These are phyloP conservation scores for Yamadazyma taylorii DNA, from an alignment of 1,139 yeast species.

Conservation along the genomic window DNA sequence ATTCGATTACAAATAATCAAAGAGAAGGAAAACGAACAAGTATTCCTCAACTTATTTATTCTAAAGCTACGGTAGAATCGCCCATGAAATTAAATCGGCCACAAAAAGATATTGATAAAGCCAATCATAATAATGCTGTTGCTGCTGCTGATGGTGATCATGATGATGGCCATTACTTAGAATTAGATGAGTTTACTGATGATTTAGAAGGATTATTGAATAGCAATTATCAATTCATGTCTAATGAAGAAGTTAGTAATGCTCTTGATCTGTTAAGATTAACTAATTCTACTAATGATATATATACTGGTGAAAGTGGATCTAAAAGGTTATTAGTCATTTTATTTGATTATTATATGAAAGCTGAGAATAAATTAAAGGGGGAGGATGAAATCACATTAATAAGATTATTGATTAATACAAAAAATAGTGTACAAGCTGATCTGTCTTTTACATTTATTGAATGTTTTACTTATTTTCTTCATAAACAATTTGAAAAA, in stretches of 20 bases:
- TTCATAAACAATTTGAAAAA: conserved; percentile 13
- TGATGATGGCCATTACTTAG: conserved; percentile 22
- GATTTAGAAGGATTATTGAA: conserved; percentile 27
- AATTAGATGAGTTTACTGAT: conserved; percentile 26
- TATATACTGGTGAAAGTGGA: conserved; percentile 8
- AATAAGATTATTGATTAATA: conserved; percentile 21
- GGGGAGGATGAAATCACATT: conserved; percentile 10
- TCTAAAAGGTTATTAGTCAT: conserved; percentile 12
- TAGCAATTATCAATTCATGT: conserved; percentile 14
- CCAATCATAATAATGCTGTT: no score
- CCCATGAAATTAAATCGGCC: conserved; percentile 34
- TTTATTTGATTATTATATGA: conserved; percentile 15
- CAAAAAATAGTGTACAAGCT: conserved; percentile 14
- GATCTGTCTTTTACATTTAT: conserved; percentile 14
- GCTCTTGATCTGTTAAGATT: conserved; percentile 8
- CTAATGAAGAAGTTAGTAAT: conserved; percentile 6
- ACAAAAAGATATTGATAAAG: conserved; percentile 16
- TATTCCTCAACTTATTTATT: conserved; percentile 17
- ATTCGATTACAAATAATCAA: conserved; percentile 4
- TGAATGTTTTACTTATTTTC: conserved; percentile 16
- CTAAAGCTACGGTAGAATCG: conserved; percentile 34
- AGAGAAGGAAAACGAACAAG: conserved; percentile 10
- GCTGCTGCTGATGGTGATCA: no score
- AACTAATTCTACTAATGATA: conserved; percentile 8
- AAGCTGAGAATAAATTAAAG: conserved; percentile 7